Base-by-base conservation (phyloP, 1,284 basidiomycete species). In the Athelia psychrophila region DNA sequence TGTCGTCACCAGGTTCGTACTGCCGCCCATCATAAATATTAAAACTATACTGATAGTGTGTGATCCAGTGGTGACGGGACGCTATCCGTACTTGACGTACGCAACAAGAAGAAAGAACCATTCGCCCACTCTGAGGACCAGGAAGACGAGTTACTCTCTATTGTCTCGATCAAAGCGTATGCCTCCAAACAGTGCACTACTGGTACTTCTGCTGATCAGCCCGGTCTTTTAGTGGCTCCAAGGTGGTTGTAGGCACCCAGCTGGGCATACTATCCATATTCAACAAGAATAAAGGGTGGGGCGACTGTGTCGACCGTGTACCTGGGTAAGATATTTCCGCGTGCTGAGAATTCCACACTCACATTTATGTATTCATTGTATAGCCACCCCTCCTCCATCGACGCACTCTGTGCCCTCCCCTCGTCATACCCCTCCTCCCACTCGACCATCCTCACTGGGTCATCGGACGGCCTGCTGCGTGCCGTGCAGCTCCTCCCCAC, bases 291-390 rank as follows among this genome's bases (percentile, higher is more conserved):
- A 86, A 83, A 56, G 95, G 95, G 2, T 93, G 92, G 82, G 86
- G 84, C 2, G 95, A 98, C 66, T 95, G 93, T 63, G 93, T 98
- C 3, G 95, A 98, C 68, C 84, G 95, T 33, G 82, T 98, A 49
- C 91, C 93, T 25, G 95, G 93, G 82, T 90, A 62, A 51, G 77
- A 66, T 50, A 30, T 35, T 50, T 33, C 47, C 45, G 32, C 22
- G 38, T 50, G 49, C 27, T 56, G 47, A 59, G 56, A 44, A 46
- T 42, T 47, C 47, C 36, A 24, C 51, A 45, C 27, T 30, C 30
- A 27, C 44, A 44, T 40, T 47, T 50, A 46, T 32, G n/a, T n/a
- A n/a, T n/a, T n/a, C n/a, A n/a, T n/a, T n/a, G 50, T 44, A 25
- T 56, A 91, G 91, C 2, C 93, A 95, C 67, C 93, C 93, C 4